Base-by-base conservation (phyloP, 1,284 basidiomycete species). In the Phenoliferia sp. region DNA sequence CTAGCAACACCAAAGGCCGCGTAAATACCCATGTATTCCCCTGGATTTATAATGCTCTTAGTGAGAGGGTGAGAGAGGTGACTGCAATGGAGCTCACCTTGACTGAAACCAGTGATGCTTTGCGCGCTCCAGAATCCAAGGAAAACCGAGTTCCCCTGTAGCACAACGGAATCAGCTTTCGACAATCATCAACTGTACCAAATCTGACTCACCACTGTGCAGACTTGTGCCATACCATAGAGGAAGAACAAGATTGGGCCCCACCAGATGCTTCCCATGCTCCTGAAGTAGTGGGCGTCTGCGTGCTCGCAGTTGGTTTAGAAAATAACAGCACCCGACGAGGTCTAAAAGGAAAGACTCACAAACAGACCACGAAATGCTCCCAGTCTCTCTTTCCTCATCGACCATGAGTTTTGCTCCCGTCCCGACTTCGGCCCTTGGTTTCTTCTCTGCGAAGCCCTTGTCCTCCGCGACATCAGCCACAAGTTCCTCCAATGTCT, bases 1-100 rank as follows among this genome's bases (percentile, higher is more conserved):
- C 80, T 79, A 0, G 79, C 78, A 36, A 84, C 75, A 76, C 83
- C 88, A 1, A 91, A 80, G 58, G 80, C 82, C 5, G 86, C 88
- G 74, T 91, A 92, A 31, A 90, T 77, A 15, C 82, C 84, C 77
- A 90, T 87, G 77, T 90, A 91, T 75, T 89, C 85, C 2, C 83
- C 35, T n/a, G 61, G 84, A 71, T 29, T n/a, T n/a, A 52, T 22
- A 5, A 9, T 26, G 5, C 48, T 6, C 22, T 52, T 26, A 52
- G 48, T 26, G 48, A 7, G 19, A 52, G 48, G 9, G 48, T n/a
- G n/a, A n/a, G n/a, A n/a, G 7, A 52, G 22, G 6, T 9, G 19
- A 52, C 48, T 19, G 48, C 17, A 19, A 26, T 5, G 6, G 48
- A 22, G 17, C 48, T 22, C 7, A 52, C 48, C 48, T 22, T 52